Percentiles rank a stretch among this genome's conserved stretches.
Conservation (phyloP, 1,284 basidiomycete genomes). For the Ganoderma lucidum region DNA sequence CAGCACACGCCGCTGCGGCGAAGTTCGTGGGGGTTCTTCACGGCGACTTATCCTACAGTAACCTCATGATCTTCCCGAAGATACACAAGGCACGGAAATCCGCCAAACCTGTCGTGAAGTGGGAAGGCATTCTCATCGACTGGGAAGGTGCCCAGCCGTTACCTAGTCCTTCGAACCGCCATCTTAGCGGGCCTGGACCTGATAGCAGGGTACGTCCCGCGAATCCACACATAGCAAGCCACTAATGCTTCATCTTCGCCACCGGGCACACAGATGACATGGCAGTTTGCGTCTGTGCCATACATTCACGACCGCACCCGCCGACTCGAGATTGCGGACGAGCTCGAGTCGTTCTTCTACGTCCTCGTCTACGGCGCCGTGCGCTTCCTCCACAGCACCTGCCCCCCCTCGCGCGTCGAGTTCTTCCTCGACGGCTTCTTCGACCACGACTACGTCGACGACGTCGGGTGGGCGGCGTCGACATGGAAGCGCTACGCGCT, state of each 20-base stretch:
- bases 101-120: constrained; percentile 3
- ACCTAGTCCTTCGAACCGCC: not conserved
- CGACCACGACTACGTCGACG: constrained; percentile 5
- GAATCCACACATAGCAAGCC: no score
- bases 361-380: constrained; percentile 12
- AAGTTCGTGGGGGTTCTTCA: constrained; percentile 8
- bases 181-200: not conserved
- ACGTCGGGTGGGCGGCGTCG: constrained; percentile 1
- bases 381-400: constrained; percentile 13
- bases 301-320: not conserved
- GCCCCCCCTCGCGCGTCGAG: not conserved
- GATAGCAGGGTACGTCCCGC: not conserved
- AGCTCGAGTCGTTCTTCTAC: constrained; percentile 26
- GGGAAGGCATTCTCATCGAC: constrained; percentile 21
- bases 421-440: constrained; percentile 12
- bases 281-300: constrained; percentile 11
- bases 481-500: constrained; percentile 5
- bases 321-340: constrained; percentile 15
- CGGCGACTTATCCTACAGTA: constrained; percentile 16
- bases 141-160: constrained; percentile 17
- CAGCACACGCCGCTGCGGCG: constrained; percentile 18
- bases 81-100: not conserved
- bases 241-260: not conserved
- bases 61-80: constrained; percentile 14
- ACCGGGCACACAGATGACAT: constrained; percentile 1